A percentile compares a stretch with the other conserved stretches of the same genome.
Evolutionary conservation across 805 yeast genomes (phyloP).

Genomic region (Sungouiozyma intestinalis): DNA sequence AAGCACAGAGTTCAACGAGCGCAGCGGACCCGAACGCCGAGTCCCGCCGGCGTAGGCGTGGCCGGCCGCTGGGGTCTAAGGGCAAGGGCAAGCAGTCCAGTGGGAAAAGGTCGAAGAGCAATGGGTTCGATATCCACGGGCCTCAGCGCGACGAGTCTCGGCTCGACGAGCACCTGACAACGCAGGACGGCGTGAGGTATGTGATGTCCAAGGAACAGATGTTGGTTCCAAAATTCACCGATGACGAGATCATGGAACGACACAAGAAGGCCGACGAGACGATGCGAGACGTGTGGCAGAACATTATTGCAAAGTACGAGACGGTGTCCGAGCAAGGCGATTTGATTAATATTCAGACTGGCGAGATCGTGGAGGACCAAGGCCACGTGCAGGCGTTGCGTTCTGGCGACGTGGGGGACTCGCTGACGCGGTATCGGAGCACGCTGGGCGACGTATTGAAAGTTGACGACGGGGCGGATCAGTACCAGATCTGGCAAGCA

Average conservation of each 20-base stretch:
- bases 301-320: slow-evolving; percentile 44
- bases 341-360: slow-evolving; percentile 53
- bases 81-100: background rate
- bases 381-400: slow-evolving; percentile 54
- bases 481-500: background rate
- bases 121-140: too few relatives aligned
- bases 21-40: background rate
- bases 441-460: slow-evolving; percentile 7
- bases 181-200: slow-evolving; percentile 14
- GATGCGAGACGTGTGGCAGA: slow-evolving; percentile 37
- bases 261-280: slow-evolving; percentile 28
- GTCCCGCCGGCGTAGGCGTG: background rate
- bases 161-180: background rate
- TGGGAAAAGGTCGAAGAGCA: too few relatives aligned
- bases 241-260: slow-evolving; percentile 26
- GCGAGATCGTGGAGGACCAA: slow-evolving; percentile 50
- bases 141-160: too few relatives aligned
- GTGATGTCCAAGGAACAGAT: slow-evolving; percentile 25
- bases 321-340: slow-evolving; percentile 48
- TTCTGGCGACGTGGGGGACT: slow-evolving; percentile 9
- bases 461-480: slow-evolving; percentile 4
- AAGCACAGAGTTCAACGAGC: background rate
- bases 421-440: slow-evolving; percentile 16
- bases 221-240: slow-evolving; percentile 24
- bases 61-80: slow-evolving; percentile 2